Conservation (phyloP, 2,329 filamentous ascomycete genomes). For the Esteya vermicola region DNA sequence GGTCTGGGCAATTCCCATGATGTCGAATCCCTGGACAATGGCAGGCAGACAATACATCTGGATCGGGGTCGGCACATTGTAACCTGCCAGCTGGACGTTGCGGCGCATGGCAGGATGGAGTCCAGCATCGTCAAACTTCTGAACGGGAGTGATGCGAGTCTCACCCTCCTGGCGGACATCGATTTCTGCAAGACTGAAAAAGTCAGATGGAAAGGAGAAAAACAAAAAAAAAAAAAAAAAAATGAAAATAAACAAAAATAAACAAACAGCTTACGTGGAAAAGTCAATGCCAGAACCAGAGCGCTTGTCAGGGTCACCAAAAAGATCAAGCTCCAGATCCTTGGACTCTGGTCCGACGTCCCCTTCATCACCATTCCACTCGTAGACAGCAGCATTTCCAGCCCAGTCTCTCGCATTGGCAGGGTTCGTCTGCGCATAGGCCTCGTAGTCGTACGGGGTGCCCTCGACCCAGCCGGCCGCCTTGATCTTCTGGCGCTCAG, state of each 20-base stretch:
- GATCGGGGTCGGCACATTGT: conserved; percentile 65
- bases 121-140: conserved; percentile 58
- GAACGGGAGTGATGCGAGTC: conserved; percentile 32
- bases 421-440: conserved; percentile 11
- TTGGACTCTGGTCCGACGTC: conserved; percentile 63
- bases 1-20: conserved; percentile 85
- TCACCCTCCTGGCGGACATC: conserved; percentile 43
- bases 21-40: conserved; percentile 60
- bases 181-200: conserved; percentile 38
- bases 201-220: conserved; percentile 3
- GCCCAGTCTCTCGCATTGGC: conserved; percentile 24
- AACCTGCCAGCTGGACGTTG: conserved; percentile 63
- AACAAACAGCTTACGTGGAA: conserved; percentile 19
- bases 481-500: conserved; percentile 13
- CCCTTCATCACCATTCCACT: conserved; percentile 75
- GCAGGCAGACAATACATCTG: conserved; percentile 76
- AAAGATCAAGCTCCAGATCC: conserved; percentile 64
- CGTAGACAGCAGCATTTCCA: conserved; percentile 52
- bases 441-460: conserved; percentile 33
- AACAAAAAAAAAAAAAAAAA: conserved; percentile 2
- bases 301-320: conserved; percentile 41
- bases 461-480: conserved; percentile 30
- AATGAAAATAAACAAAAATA: background rate
- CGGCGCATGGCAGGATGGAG: conserved; percentile 71
- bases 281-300: conserved; percentile 44